Percentiles rank a stretch among this genome's conserved stretches.
Conservation (phyloP, 441 rosid species). For the Geranium incanum region DNA sequence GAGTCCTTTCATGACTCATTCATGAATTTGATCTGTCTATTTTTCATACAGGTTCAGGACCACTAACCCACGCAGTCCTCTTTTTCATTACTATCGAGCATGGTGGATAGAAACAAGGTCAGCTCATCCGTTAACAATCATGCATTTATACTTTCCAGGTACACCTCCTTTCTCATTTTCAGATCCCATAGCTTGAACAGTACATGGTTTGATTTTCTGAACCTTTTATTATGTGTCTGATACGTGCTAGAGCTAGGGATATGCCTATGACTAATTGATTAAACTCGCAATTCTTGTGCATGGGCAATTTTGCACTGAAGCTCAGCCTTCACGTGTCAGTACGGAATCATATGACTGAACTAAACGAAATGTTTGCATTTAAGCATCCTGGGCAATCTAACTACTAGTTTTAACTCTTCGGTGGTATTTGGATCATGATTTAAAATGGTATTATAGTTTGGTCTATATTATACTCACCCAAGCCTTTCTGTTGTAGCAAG, state of each 20-base stretch:
- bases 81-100: conserved; percentile 11
- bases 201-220: background rate
- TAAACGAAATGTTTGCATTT: no score
- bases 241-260: background rate
- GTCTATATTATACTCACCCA: no score
- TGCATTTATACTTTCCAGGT: background rate
- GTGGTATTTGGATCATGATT: no score
- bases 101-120: conserved; percentile 9
- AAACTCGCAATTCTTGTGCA: background rate
- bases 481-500: no score
- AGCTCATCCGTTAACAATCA: background rate
- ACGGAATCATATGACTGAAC: background rate
- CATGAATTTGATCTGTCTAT: background rate
- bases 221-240: background rate
- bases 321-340: background rate
- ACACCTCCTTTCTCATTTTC: background rate
- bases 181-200: background rate
- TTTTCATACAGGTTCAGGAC: conserved; percentile 10
- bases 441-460: no score
- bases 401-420: no score
- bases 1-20: background rate
- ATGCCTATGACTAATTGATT: background rate
- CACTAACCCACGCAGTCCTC: conserved; percentile 13
- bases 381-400: no score
- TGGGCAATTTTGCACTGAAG: background rate